Percentiles rank a stretch among this genome's conserved stretches.
phyloP scores from a whole-genome alignment of 345 rosid genomes.

The Hibiscus mutabilis region DNA sequence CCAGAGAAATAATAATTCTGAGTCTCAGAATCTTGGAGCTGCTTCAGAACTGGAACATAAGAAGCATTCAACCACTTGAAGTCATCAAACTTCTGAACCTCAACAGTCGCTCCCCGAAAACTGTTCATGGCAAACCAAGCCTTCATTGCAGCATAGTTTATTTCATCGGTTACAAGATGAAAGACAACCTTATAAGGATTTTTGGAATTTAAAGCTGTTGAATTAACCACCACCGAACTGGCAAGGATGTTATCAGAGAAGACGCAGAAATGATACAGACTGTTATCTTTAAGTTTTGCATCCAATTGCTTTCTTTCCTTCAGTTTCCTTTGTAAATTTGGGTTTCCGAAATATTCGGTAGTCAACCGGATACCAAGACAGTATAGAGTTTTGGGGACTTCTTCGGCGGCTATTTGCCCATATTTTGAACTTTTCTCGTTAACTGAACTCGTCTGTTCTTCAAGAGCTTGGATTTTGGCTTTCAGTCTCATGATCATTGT shows the following conservation, averaged over 20 bases:
- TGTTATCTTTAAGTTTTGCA: constrained; percentile 51
- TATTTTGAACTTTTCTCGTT: constrained; percentile 78
- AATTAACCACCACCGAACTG: constrained; percentile 88
- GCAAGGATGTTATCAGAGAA: constrained; percentile 92
- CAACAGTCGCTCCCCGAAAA: constrained; percentile 65
- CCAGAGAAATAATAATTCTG: constrained; percentile 90
- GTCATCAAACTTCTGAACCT: constrained; percentile 86
- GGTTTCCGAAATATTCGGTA: constrained; percentile 65
- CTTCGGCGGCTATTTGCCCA: constrained; percentile 95
- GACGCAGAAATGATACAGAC: constrained; percentile 68
- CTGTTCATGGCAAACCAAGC: constrained; percentile 73
- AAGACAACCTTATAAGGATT: constrained; percentile 61
- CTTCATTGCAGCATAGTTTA: constrained; percentile 76
- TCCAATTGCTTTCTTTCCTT: constrained; percentile 32
- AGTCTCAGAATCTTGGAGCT: constrained; percentile 89
- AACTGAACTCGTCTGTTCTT: constrained; percentile 65
- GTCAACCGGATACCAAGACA: constrained; percentile 80
- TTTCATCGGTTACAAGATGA: constrained; percentile 79
- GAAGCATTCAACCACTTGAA: constrained; percentile 89
- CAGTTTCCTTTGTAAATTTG: constrained; percentile 33
- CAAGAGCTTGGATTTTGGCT: constrained; percentile 73
- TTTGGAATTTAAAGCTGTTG: constrained; percentile 61
- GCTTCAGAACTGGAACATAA: constrained; percentile 89
- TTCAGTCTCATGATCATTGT: constrained; percentile 92
- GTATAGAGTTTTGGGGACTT: constrained; percentile 85